These are phyloP conservation scores for Sclerotinia nivalis DNA, from an alignment of 2,329 filamentous ascomycete species.

Conservation along the genomic window DNA sequence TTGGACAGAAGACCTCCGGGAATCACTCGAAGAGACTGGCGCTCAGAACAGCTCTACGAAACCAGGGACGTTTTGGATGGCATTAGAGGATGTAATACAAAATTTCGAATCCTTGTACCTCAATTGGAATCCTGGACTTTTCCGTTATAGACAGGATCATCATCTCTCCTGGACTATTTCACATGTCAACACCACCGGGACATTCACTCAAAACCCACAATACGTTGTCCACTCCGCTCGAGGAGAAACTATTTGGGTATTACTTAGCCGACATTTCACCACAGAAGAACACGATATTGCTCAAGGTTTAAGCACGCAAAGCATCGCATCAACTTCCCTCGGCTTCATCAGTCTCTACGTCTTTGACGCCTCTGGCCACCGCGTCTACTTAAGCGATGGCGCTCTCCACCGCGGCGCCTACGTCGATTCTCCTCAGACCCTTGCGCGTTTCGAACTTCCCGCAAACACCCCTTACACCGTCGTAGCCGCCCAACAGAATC, in stretches of 20 bases:
- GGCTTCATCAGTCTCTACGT: constrained; percentile 89
- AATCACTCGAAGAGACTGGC: constrained; percentile 32
- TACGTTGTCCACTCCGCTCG: constrained; percentile 65
- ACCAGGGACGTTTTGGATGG: constrained; percentile 92
- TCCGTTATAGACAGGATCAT: constrained; percentile 78
- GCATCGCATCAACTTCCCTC: constrained; percentile 42
- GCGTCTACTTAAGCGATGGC: constrained; percentile 73
- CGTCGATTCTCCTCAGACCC: constrained; percentile 89
- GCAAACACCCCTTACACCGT: constrained; percentile 54
- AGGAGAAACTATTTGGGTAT: constrained; percentile 72
- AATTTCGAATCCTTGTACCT: constrained; percentile 95
- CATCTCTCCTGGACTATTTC: constrained; percentile 81
- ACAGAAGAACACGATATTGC: constrained; percentile 63
- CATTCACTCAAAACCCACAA: constrained; percentile 66
- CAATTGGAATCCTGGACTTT: constrained; percentile 92
- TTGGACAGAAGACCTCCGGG: constrained; percentile 34
- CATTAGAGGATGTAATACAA: constrained; percentile 80
- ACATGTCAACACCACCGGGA: constrained; percentile 50
- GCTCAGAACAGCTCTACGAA: constrained; percentile 34
- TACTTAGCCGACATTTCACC: constrained; percentile 84
- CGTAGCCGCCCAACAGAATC: constrained; percentile 75
- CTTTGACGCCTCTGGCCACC: constrained; percentile 69
- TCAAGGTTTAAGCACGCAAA: constrained; percentile 43
- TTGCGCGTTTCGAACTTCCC: constrained; percentile 68
- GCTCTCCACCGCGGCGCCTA: constrained; percentile 76